Evolutionary conservation across 1,284 basidiomycete genomes (phyloP), one percentile per base, ranked within the genome.

Genomic region (Cryptococcus deneoformans): DNA sequence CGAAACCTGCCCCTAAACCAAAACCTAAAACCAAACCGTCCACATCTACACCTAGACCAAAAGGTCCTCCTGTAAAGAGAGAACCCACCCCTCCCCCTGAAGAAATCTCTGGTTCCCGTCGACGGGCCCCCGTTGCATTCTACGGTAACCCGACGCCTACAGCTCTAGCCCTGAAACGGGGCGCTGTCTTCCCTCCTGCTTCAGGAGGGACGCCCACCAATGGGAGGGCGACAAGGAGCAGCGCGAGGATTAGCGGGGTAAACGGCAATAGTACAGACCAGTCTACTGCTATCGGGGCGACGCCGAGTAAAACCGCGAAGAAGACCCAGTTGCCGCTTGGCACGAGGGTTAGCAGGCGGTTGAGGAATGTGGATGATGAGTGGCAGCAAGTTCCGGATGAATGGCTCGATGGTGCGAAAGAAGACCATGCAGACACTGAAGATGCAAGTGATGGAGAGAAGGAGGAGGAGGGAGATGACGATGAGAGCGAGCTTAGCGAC

Each of bases 361-460:
- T 67, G 7, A 54, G 64, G 9, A 52, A 67, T 16, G 64, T 68
- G 9, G 70, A 73, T 6, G 77, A 78, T 43, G 74, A 71, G 36
- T 79, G 79, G 78, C 73, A 79, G 55, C 66, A 75, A 51, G 65
- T 79, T 11, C 78, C 78, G 0, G 67, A 68, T 1, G 77, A 78
- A 48, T 77, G 77, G 74, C 59, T 79, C 24, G 43, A 54, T 16
- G 52, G 14, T 50, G 51, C 46, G 29, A 46, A 5, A 56, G 46
- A 47, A 35, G 46, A 34, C 10, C 7, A 47, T 2, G 20, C 3
- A 34, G 46, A 20, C 3, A 42, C 16, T 12, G 16, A 42, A 42
- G 16, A 42, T 42, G 20, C 0, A 34, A 16, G 9, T 12, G 16
- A 12, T 12, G 16, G 16, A 42, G 16, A 42, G 11, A 42, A 16